Evolutionary conservation across 1,139 yeast genomes (phyloP).

Genomic region (Eremothecium gossypii): DNA sequence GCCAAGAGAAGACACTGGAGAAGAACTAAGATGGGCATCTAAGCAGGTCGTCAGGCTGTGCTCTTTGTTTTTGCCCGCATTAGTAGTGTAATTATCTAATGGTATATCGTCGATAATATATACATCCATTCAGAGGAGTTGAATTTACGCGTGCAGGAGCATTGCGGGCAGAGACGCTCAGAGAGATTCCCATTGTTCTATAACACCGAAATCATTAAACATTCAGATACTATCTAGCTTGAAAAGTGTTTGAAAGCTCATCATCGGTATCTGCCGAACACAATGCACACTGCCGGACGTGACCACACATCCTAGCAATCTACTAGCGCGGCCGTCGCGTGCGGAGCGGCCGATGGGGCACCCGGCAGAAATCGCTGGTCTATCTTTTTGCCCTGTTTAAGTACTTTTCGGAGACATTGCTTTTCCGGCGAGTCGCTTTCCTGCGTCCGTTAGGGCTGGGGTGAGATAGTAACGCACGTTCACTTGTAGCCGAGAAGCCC

Average conservation of each 20-base stretch:
- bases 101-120: slow-evolving; percentile 1
- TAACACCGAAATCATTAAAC: slow-evolving; percentile 26
- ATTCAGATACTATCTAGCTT: slow-evolving; percentile 32
- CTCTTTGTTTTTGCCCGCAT: not conserved
- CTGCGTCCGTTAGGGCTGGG: too few species aligned
- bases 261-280: slow-evolving; percentile 6
- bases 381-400: too few species aligned
- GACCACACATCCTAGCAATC: too few species aligned
- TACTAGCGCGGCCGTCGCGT: too few species aligned
- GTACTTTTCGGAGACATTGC: too few species aligned
- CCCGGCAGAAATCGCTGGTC: too few species aligned
- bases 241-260: slow-evolving; percentile 19
- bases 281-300: not conserved
- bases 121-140: not conserved
- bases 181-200: slow-evolving; percentile 20
- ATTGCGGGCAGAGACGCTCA: slow-evolving; percentile 10
- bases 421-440: too few species aligned
- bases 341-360: too few species aligned
- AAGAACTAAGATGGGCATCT: slow-evolving; percentile 98
- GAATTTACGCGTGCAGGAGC: not conserved
- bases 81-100: slow-evolving; percentile 2
- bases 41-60: slow-evolving; percentile 34
- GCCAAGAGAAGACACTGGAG: slow-evolving; percentile 99
- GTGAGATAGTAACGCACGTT: too few species aligned
- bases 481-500: too few species aligned